phyloP scores from a whole-genome alignment of 352 stramenopile genomes.

The Phytophthora podocarpi region DNA sequence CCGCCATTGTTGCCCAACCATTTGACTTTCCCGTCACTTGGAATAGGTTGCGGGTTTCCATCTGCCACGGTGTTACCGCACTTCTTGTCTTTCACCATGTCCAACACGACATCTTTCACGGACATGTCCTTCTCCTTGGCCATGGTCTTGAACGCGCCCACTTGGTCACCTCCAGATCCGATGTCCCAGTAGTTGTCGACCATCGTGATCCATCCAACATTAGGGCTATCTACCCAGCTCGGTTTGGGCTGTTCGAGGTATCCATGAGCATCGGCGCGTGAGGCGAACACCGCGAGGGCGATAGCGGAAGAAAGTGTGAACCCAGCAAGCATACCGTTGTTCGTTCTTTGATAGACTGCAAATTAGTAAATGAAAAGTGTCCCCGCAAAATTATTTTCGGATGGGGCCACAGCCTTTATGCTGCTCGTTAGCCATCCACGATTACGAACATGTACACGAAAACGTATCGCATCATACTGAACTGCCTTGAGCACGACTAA shows the following conservation, averaged over 20 bases:
- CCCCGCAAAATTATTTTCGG: no score
- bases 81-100: slow-evolving; percentile 12
- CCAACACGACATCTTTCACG: slow-evolving; percentile 26
- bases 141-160: slow-evolving; percentile 18
- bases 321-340: slow-evolving; percentile 6
- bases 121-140: slow-evolving; percentile 24
- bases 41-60: slow-evolving; percentile 27
- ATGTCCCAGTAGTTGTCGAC: slow-evolving; percentile 32
- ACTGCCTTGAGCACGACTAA: no score
- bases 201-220: slow-evolving; percentile 5
- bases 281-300: not conserved
- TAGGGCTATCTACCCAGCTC: slow-evolving; percentile 12
- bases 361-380: slow-evolving; percentile 17
- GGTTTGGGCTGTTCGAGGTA: slow-evolving; percentile 25
- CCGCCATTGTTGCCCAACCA: slow-evolving; percentile 31
- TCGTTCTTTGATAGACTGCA: not conserved
- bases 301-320: slow-evolving; percentile 6
- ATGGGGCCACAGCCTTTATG: no score
- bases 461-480: no score
- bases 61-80: slow-evolving; percentile 32
- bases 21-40: slow-evolving; percentile 26
- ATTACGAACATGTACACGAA: no score
- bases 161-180: no score
- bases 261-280: slow-evolving; percentile 11
- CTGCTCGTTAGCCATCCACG: no score